phyloP scores from a whole-genome alignment of 2,329 filamentous ascomycete species.

The Mariannaea elegans region DNA sequence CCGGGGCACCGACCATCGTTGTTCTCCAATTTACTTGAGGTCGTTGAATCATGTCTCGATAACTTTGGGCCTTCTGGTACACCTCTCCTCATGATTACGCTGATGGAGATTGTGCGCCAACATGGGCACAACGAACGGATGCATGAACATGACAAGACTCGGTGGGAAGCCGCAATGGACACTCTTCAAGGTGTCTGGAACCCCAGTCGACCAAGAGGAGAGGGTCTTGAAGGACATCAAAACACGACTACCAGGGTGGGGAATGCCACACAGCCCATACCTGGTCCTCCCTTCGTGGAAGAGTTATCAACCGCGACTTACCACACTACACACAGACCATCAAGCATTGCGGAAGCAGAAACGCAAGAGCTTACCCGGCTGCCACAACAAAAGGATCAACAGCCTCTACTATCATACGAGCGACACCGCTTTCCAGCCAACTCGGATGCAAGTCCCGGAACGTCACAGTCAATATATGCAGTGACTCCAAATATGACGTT shows the following conservation, averaged over 20 bases:
- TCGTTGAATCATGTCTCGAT: slow-evolving; percentile 45
- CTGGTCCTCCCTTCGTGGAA: slow-evolving; percentile 36
- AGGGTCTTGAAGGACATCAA: slow-evolving; percentile 33
- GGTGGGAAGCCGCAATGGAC: slow-evolving; percentile 43
- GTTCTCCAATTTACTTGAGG: slow-evolving; percentile 48
- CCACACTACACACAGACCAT: slow-evolving; percentile 30
- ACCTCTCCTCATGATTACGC: slow-evolving; percentile 45
- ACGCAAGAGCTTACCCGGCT: slow-evolving; percentile 34
- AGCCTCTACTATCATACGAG: slow-evolving; percentile 33
- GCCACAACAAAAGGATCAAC: slow-evolving; percentile 26
- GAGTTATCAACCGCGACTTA: slow-evolving; percentile 41
- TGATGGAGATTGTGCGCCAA: slow-evolving; percentile 48
- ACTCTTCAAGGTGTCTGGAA: slow-evolving; percentile 42
- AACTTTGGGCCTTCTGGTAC: slow-evolving; percentile 46
- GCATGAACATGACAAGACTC: slow-evolving; percentile 45
- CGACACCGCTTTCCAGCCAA: slow-evolving; percentile 31
- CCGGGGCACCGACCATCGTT: slow-evolving; percentile 46
- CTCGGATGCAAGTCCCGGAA: slow-evolving; percentile 31
- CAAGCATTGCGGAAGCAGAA: slow-evolving; percentile 34
- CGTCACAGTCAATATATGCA: slow-evolving; percentile 35
- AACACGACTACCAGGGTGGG: slow-evolving; percentile 30
- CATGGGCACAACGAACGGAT: slow-evolving; percentile 43
- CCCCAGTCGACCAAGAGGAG: slow-evolving; percentile 21
- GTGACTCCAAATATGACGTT: slow-evolving; percentile 37
- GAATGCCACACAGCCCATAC: slow-evolving; percentile 23